phyloP scores from a whole-genome alignment of 2,329 filamentous ascomycete genomes.

The Beauveria sp. region DNA sequence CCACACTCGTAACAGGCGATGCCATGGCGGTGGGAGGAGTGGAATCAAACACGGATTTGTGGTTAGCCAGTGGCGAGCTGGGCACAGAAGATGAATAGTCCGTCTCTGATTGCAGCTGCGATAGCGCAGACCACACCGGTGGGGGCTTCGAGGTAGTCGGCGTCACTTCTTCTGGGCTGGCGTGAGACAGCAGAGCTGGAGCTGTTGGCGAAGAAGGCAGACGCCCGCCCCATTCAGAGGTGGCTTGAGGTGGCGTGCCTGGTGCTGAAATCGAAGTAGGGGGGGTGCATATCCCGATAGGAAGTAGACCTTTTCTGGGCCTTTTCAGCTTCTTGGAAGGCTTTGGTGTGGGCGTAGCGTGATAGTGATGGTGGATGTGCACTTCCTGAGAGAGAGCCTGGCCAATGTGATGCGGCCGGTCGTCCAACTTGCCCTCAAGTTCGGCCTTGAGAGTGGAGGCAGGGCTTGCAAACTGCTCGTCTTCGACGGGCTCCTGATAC shows the following conservation, averaged over 20 bases:
- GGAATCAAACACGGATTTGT: slow-evolving; percentile 68
- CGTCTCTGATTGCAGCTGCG: slow-evolving; percentile 42
- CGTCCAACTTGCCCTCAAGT: slow-evolving; percentile 44
- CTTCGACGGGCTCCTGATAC: slow-evolving; percentile 63
- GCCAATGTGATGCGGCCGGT: slow-evolving; percentile 4
- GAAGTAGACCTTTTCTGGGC: slow-evolving; percentile 57
- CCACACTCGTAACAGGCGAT: slow-evolving; percentile 72
- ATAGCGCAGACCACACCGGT: slow-evolving; percentile 57
- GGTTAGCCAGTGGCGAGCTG: slow-evolving; percentile 65
- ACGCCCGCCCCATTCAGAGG: slow-evolving; percentile 25
- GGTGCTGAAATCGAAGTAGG: slow-evolving; percentile 28
- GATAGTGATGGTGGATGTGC: slow-evolving; percentile 93
- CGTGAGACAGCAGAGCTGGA: slow-evolving; percentile 34
- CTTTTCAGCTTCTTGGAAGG: slow-evolving; percentile 61
- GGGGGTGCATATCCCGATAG: slow-evolving; percentile 53
- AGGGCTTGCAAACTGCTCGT: slow-evolving; percentile 30
- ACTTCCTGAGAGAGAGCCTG: slow-evolving; percentile 57
- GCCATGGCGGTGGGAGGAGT: slow-evolving; percentile 75
- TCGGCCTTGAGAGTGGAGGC: slow-evolving; percentile 62
- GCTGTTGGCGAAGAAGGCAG: slow-evolving; percentile 31
- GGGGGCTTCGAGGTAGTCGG: slow-evolving; percentile 35
- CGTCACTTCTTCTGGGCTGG: slow-evolving; percentile 41
- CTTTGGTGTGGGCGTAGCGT: slow-evolving; percentile 52
- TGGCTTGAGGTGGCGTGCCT: slow-evolving; percentile 34
- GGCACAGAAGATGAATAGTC: slow-evolving; percentile 69